Percentiles rank a stretch among this genome's conserved stretches.
Evolutionary conservation across 768 basidiomycete genomes (phyloP).

Genomic region (Hericium rajendrae): DNA sequence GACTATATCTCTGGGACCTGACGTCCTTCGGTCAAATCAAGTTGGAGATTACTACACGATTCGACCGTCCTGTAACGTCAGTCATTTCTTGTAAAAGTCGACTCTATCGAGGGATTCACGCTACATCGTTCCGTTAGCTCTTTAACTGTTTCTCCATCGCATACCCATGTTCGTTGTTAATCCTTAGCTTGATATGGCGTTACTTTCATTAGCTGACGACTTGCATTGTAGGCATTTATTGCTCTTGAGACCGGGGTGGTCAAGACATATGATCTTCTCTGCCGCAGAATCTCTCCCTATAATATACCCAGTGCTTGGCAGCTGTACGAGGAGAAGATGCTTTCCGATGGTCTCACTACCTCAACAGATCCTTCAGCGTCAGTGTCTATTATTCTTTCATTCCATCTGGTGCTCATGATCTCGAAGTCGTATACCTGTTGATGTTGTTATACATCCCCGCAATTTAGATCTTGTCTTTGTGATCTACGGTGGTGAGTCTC

Average conservation of each 20-base stretch:
- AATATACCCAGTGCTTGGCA: slow-evolving; percentile 71
- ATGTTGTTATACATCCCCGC: slow-evolving; percentile 59
- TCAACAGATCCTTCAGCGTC: slow-evolving; percentile 27
- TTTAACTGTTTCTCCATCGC: slow-evolving; percentile 55
- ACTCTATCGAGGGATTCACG: neutral
- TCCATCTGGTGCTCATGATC: slow-evolving; percentile 3
- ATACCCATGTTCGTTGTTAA: slow-evolving; percentile 50
- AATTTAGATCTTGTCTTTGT: slow-evolving; percentile 65
- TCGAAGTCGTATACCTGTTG: slow-evolving; percentile 35
- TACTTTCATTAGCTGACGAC: neutral
- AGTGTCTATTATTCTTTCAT: slow-evolving; percentile 7
- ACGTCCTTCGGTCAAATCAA: slow-evolving; percentile 42
- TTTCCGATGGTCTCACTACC: slow-evolving; percentile 30
- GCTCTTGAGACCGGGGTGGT: slow-evolving; percentile 49
- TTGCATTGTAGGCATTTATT: slow-evolving; percentile 31
- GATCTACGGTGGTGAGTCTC: slow-evolving; percentile 57
- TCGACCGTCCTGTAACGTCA: slow-evolving; percentile 34
- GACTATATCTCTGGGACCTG: slow-evolving; percentile 55
- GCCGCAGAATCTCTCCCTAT: slow-evolving; percentile 56
- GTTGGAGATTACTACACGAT: slow-evolving; percentile 37
- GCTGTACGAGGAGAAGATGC: slow-evolving; percentile 51
- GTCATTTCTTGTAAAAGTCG: neutral
- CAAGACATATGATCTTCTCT: slow-evolving; percentile 67
- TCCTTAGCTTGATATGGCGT: neutral
- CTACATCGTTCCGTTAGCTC: slow-evolving; percentile 25